Percentiles rank a stretch among this genome's conserved stretches.
These are phyloP conservation scores for Monosporascus sp. DNA, from an alignment of 2,329 filamentous ascomycete species.

Conservation along the genomic window DNA sequence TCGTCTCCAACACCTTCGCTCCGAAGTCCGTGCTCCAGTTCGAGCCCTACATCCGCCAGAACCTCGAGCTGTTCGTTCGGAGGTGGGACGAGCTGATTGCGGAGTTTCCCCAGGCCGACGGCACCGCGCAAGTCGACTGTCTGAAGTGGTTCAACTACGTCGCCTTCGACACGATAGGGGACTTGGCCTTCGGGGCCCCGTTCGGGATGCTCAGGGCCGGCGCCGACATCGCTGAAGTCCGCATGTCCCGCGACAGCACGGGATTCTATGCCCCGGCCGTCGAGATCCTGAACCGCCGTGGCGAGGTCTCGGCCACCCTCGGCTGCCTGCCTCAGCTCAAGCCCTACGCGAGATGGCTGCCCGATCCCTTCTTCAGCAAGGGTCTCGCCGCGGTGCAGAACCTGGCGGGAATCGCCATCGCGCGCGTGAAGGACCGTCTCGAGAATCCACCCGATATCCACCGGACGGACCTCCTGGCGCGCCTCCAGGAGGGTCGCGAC, in stretches of 20 bases:
- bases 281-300: constrained; percentile 81
- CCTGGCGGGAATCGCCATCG: constrained; percentile 82
- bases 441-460: constrained; percentile 60
- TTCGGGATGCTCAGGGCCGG: constrained; percentile 80
- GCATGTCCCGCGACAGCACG: constrained; percentile 51
- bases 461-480: constrained; percentile 74
- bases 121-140: constrained; percentile 62
- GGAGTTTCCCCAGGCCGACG: constrained; percentile 38
- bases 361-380: constrained; percentile 74
- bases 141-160: constrained; percentile 76
- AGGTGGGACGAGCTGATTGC: constrained; percentile 64
- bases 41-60: constrained; percentile 81
- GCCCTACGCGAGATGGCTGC: constrained; percentile 74
- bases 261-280: constrained; percentile 73
- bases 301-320: constrained; percentile 77
- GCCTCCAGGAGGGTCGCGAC: constrained; percentile 81
- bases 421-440: constrained; percentile 69
- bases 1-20: constrained; percentile 81
- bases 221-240: constrained; percentile 70
- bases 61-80: constrained; percentile 66
- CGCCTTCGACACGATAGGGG: constrained; percentile 49
- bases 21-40: constrained; percentile 77
- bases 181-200: constrained; percentile 66
- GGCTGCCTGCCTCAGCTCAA: constrained; percentile 70
- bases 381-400: constrained; percentile 72